These are phyloP conservation scores for Didymella exigua DNA, from an alignment of 2,329 filamentous ascomycete species.

Conservation along the genomic window DNA sequence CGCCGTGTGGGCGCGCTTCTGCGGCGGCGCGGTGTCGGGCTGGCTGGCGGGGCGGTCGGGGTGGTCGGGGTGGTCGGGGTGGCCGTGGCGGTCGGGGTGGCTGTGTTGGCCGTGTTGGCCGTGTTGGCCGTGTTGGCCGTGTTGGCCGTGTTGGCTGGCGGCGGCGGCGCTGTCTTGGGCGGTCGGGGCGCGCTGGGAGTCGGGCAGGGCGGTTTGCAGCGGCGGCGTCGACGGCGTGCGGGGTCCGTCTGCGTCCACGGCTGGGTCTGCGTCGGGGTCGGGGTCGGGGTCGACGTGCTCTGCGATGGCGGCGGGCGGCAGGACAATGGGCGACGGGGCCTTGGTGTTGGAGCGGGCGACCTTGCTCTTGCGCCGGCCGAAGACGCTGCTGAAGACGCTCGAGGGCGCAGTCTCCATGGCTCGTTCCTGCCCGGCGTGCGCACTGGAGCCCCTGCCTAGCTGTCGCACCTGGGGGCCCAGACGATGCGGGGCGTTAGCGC, in stretches of 20 bases:
- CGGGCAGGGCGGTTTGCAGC: constrained; percentile 3
- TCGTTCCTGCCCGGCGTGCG: background rate
- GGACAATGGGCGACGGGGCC: constrained; percentile 5
- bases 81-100: too few relatives aligned
- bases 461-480: background rate
- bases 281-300: background rate
- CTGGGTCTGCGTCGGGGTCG: background rate
- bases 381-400: constrained; percentile 1
- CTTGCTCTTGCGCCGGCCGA: background rate
- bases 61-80: too few relatives aligned
- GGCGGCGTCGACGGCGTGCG: background rate
- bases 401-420: background rate
- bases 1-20: constrained; percentile 25
- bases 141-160: too few relatives aligned
- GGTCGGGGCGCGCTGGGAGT: background rate
- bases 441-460: background rate
- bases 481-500: background rate
- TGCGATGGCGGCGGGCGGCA: too few relatives aligned
- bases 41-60: constrained; percentile 13
- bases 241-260: background rate
- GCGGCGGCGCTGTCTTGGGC: constrained; percentile 36
- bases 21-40: constrained; percentile 36
- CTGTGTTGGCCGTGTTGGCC: too few relatives aligned
- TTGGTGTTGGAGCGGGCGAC: constrained; percentile 15
- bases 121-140: too few relatives aligned